Conservation (phyloP, 768 basidiomycete species). For the Tremella yokohamensis region DNA sequence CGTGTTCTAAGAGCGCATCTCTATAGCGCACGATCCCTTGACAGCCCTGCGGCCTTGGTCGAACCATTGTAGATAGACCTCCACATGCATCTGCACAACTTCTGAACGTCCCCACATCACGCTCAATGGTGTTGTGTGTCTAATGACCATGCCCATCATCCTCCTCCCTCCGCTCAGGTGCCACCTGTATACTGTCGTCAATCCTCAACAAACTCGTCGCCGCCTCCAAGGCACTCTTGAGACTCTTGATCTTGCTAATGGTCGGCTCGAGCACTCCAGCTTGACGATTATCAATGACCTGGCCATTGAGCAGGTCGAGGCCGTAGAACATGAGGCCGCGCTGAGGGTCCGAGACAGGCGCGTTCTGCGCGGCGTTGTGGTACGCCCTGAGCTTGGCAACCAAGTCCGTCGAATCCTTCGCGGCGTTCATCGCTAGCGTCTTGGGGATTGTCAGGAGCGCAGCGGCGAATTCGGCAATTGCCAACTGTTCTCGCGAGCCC, state of each 20-base stretch:
- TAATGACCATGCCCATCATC: constrained; percentile 51
- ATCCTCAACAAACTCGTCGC: constrained; percentile 91
- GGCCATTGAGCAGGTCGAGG: constrained; percentile 87
- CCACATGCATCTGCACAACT: no score
- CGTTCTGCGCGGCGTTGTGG: constrained; percentile 94
- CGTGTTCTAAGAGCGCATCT: constrained; percentile 5
- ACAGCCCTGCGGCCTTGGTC: no score
- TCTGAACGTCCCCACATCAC: not conserved
- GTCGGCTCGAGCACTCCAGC: constrained; percentile 95
- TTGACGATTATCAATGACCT: constrained; percentile 88
- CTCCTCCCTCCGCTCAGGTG: constrained; percentile 48
- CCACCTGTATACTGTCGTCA: constrained; percentile 39
- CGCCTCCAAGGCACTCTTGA: constrained; percentile 88
- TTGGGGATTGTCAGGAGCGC: constrained; percentile 93
- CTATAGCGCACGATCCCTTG: no score
- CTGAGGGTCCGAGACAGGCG: constrained; percentile 83
- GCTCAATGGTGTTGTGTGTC: not conserved
- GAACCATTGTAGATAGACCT: no score
- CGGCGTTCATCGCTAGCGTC: constrained; percentile 93
- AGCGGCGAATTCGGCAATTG: constrained; percentile 96
- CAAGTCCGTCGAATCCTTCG: constrained; percentile 95
- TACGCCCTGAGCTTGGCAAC: constrained; percentile 95
- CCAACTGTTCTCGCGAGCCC: constrained; percentile 97
- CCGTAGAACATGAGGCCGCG: constrained; percentile 87
- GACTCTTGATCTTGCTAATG: constrained; percentile 90